Evolutionary conservation across 768 basidiomycete genomes (phyloP), one percentile per base, ranked within the genome.

Genomic region (Ramaria rubella): DNA sequence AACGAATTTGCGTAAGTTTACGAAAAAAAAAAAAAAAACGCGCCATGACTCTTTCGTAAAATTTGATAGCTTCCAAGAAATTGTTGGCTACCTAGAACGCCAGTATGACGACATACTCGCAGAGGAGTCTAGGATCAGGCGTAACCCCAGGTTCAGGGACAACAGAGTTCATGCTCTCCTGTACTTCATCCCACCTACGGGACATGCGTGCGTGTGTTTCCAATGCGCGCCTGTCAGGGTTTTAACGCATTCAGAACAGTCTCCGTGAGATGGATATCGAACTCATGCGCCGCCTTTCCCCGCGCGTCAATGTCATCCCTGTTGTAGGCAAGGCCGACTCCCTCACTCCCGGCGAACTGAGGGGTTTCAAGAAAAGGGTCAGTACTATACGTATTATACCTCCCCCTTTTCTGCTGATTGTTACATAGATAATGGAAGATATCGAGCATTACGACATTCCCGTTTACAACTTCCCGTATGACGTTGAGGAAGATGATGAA

Each of bases 81-180:
- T 99, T 63, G 86, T 95, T 51, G 90, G 90, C 60, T 82, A 98
- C 74, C 85, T 99, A 61, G 96, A 99, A 70, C 86, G 95, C 53
- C 94, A 98, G 83, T 98, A 98, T 73, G 96, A 99, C 60, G 94
- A 99, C 65, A 95, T 97, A 68, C 78, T 99, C 61, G 94, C 95
- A 4, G 95, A 98, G 70, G 96, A 99, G 75, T 95, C 92, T 53
- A 83, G 96, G 63, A 99, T 99, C 75, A 98, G 96, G 77, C 94
- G 96, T 79, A 98, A 97, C 73, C 94, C 95, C 29, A 87, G 96
- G 61, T 99, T 98, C 82, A 86, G 94, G 68, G 96, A 99, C 72
- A 97, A 97, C 77, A 81, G 96, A 61, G 85, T 97, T 1, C 96
- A 98, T 62, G 95, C 94, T 24, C 77, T 98, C 56, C 80, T 99